These are phyloP conservation scores for Ascochyta lentis DNA, from an alignment of 2,329 filamentous ascomycete species.

Conservation along the genomic window DNA sequence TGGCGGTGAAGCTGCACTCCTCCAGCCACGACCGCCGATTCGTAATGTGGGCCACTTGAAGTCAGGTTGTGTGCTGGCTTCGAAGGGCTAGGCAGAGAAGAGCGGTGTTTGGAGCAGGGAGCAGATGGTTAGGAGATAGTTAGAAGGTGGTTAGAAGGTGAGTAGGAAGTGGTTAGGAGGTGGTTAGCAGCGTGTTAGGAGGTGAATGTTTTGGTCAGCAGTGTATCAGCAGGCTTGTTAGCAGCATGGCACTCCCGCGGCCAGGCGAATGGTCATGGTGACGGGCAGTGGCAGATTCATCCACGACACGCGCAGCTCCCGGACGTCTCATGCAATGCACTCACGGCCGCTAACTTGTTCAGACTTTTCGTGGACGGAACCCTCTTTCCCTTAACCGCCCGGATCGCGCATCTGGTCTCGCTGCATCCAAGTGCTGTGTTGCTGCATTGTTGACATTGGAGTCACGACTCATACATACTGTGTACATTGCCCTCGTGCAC, in stretches of 20 bases:
- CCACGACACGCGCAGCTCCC: conserved; percentile 20
- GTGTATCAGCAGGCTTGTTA: not conserved
- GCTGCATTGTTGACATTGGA: conserved; percentile 22
- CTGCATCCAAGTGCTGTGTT: conserved; percentile 27
- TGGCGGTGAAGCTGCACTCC: conserved; percentile 35
- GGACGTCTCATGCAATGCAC: conserved; percentile 24
- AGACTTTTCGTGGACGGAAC: conserved; percentile 27
- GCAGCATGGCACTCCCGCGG: conserved; percentile 11
- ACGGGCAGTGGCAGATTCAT: conserved; percentile 11
- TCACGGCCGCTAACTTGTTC: conserved; percentile 27
- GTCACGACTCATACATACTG: conserved; percentile 13
- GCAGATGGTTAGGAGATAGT: not conserved
- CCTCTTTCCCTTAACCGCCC: conserved; percentile 21
- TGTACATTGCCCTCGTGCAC: not conserved
- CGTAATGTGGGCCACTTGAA: conserved; percentile 17
- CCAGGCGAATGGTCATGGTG: not conserved
- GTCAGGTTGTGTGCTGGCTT: not conserved
- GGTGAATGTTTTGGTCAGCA: no score
- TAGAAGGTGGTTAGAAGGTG: no score
- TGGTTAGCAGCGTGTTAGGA: not conserved
- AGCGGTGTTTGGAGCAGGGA: conserved; percentile 22
- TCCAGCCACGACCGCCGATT: conserved; percentile 16
- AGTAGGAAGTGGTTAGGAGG: no score
- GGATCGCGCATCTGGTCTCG: conserved; percentile 24
- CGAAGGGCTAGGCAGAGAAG: conserved; percentile 28